Percentiles rank a stretch among this genome's conserved stretches.
Evolutionary conservation across 208 protist species (phyloP).

Genomic region (Vickermania ingenoplastis): DNA sequence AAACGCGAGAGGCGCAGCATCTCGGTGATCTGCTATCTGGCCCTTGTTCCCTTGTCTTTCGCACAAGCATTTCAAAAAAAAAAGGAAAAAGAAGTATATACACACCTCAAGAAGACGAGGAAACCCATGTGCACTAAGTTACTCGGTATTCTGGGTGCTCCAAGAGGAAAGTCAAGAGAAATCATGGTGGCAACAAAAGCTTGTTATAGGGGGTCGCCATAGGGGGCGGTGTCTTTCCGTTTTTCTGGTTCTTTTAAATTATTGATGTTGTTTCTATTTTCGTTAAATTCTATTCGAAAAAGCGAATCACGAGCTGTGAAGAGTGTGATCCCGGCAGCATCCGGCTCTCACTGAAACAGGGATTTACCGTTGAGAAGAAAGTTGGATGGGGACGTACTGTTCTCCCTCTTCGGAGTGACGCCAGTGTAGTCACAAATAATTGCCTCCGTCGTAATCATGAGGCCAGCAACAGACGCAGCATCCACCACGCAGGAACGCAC

Average conservation of each 20-base stretch:
- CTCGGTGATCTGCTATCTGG: too few relatives aligned
- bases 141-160: neutral
- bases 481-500: conserved; percentile 97
- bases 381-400: neutral
- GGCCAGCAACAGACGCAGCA: conserved; percentile 93
- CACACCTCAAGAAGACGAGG: conserved; percentile 4
- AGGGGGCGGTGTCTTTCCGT: too few relatives aligned
- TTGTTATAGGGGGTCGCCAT: too few relatives aligned
- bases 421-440: conserved; percentile 86
- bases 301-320: too few relatives aligned
- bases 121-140: neutral
- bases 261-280: too few relatives aligned
- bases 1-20: conserved; percentile 70
- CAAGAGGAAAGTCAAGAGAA: neutral
- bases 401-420: neutral
- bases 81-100: conserved; percentile 3
- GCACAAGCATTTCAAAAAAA: neutral
- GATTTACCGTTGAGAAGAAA: neutral
- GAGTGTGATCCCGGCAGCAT: too few relatives aligned
- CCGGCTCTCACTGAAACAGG: neutral
- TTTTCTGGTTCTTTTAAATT: too few relatives aligned
- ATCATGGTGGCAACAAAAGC: neutral
- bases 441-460: conserved; percentile 99
- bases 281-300: too few relatives aligned
- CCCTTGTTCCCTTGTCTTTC: neutral